Percentiles rank a stretch among this genome's conserved stretches.
phyloP scores from a whole-genome alignment of 768 basidiomycete genomes.

The Mycena vulgaris region DNA sequence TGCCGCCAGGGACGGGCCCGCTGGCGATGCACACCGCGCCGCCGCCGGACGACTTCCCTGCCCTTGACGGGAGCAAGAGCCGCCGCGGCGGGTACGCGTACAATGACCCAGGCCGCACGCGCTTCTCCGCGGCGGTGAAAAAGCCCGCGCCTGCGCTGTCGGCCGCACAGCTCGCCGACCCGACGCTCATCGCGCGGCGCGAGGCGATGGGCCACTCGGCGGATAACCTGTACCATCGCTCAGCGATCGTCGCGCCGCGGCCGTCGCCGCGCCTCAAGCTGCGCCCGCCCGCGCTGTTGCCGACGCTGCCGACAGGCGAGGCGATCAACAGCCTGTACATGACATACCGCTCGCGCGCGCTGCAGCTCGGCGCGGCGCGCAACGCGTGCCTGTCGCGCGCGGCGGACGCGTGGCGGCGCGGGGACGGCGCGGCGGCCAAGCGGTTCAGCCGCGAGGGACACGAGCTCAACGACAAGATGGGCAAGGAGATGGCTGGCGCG shows the following conservation, averaged over 20 bases:
- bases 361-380: conserved; percentile 93
- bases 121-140: conserved; percentile 94
- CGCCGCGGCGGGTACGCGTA: conserved; percentile 58
- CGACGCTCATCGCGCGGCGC: conserved; percentile 64
- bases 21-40: conserved; percentile 58
- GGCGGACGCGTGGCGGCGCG: conserved; percentile 95
- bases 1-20: conserved; percentile 65
- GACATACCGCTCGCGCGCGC: conserved; percentile 87
- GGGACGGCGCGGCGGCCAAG: conserved; percentile 96
- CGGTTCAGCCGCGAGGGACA: conserved; percentile 95
- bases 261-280: conserved; percentile 90
- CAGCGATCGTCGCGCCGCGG: conserved; percentile 82
- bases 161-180: conserved; percentile 44
- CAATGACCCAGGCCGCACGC: conserved; percentile 88
- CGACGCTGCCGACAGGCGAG: conserved; percentile 91
- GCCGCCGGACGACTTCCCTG: conserved; percentile 81
- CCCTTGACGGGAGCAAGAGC: conserved; percentile 62
- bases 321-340: conserved; percentile 87
- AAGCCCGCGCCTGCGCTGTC: conserved; percentile 59
- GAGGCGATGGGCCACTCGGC: conserved; percentile 73
- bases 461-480: conserved; percentile 94
- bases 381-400: conserved; percentile 96
- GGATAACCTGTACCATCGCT: conserved; percentile 75
- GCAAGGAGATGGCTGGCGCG: conserved; percentile 86
- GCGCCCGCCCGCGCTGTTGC: conserved; percentile 85